Conservation (phyloP, 257 asterid species). For the Ehretia macrophylla region DNA sequence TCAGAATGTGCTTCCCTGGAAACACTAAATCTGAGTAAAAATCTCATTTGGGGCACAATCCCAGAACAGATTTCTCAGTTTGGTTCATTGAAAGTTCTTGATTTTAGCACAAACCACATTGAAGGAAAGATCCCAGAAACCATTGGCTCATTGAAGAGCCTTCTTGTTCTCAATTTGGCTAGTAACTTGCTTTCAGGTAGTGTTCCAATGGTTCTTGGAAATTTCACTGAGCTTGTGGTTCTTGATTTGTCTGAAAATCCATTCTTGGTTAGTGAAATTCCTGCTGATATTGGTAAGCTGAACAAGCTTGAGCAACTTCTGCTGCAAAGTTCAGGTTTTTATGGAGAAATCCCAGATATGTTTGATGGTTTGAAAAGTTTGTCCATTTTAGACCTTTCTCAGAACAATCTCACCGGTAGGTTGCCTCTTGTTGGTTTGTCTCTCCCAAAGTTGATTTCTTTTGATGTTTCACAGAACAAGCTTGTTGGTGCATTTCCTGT, state of each 20-base stretch:
- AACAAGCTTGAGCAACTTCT: conserved; percentile 53
- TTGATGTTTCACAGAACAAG: conserved; percentile 78
- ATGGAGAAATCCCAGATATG: conserved; percentile 51
- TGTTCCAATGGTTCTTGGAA: conserved; percentile 55
- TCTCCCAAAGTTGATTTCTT: conserved; percentile 61
- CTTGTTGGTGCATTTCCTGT: conserved; percentile 62
- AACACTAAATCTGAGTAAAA: conserved; percentile 57
- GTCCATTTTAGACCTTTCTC: conserved; percentile 56
- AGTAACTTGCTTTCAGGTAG: conserved; percentile 70
- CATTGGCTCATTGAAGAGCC: conserved; percentile 52
- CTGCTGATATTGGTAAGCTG: conserved; percentile 44
- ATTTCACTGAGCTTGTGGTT: conserved; percentile 55
- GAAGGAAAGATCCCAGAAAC: conserved; percentile 71
- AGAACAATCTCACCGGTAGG: conserved; percentile 60
- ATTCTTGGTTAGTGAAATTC: conserved; percentile 66
- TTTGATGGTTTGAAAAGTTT: conserved; percentile 55
- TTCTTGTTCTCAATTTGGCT: conserved; percentile 58
- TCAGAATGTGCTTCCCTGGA: conserved; percentile 54
- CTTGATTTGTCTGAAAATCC: conserved; percentile 79
- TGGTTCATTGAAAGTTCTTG: conserved; percentile 46
- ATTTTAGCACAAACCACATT: conserved; percentile 65
- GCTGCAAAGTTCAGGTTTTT: conserved; percentile 65
- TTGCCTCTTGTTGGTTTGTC: conserved; percentile 40
- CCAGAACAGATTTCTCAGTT: conserved; percentile 73
- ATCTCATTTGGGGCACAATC: conserved; percentile 82